Evolutionary conservation across 2,329 filamentous ascomycete genomes (phyloP), one percentile per base, ranked within the genome.

Genomic region (Fusarium mundagurra): DNA sequence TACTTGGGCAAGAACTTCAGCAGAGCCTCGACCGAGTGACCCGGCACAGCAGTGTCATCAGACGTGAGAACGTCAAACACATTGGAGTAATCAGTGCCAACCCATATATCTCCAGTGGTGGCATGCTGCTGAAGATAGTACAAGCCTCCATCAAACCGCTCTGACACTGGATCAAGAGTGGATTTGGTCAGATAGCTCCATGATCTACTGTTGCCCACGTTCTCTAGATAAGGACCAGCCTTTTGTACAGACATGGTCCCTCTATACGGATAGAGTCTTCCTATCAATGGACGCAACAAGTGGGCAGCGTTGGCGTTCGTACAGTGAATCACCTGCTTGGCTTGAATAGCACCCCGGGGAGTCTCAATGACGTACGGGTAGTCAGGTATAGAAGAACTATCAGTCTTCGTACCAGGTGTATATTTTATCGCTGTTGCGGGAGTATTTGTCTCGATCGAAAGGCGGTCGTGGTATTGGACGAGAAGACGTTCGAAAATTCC

Each of bases 321-420:
- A 0, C 48, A 53, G n/a, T 53, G 48, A 16, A 53, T 53, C n/a
- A 27, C n/a, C 9, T 27, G 48, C 12, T 53, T 53, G 0, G 48
- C 6, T 3, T 6, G 31, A 27, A 53, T 16, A 11, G 2, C 0
- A 27, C 48, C 48, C 17, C 48, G 22, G 0, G 31, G 17, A 11
- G 48, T 53, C 12, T 53, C n/a, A 20, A 53, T 6, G 0, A 43
- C 4, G 72, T 86, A 88, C 5, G 80, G 84, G 17, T 78, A 66
- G 24, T 70, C 61, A 3, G 24, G 1, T 8, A 4, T 7, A 3
- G 8, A 20, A 2, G 9, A 16, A 2, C 3, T n/a, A 16, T 36
- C 17, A 6, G 0, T 5, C 4, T 8, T 16, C 12, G 17, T 24
- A 2, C 8, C 11, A 24, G 12, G 9, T 14, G 1, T 11, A 9